Evolutionary conservation across 2,329 filamentous ascomycete genomes (phyloP).

Genomic region (Pestalotiopsis fici): DNA sequence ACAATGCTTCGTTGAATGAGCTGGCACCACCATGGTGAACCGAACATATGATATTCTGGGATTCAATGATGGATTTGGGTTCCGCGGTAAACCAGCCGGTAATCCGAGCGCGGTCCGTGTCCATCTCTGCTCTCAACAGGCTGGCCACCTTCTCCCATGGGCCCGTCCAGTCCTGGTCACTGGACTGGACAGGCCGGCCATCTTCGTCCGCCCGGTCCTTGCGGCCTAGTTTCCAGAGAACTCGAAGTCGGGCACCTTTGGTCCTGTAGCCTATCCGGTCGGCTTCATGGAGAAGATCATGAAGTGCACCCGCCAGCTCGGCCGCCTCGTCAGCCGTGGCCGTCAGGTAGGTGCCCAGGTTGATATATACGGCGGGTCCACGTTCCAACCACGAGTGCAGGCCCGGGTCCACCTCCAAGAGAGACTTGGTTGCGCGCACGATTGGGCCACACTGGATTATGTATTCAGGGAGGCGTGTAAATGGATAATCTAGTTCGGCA

Average conservation of each 20-base stretch:
- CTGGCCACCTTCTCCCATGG: constrained; percentile 11
- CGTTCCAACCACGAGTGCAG: constrained; percentile 12
- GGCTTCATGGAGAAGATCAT: constrained; percentile 30
- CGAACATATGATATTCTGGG: too few species aligned
- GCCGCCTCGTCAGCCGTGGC: constrained; percentile 30
- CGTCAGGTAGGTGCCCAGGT: constrained; percentile 31
- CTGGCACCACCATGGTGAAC: too few species aligned
- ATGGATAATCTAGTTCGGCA: too few species aligned
- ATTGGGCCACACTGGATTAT: too few species aligned
- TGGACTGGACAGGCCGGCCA: background rate
- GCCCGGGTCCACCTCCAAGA: too few species aligned
- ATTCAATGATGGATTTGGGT: constrained; percentile 11
- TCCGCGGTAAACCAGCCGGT: background rate
- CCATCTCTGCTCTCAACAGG: constrained; percentile 16
- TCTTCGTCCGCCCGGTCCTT: constrained; percentile 3
- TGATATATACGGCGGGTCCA: constrained; percentile 17
- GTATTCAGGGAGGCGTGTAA: too few species aligned
- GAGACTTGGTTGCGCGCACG: too few species aligned
- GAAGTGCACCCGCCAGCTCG: constrained; percentile 34
- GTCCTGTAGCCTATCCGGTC: background rate
- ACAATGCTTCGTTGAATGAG: constrained; percentile 22
- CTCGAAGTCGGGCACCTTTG: constrained; percentile 25
- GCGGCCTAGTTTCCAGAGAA: constrained; percentile 37
- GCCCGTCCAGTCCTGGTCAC: too few species aligned
- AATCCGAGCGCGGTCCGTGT: background rate